Evolutionary conservation across 805 yeast genomes (phyloP).

Genomic region (Teunomyces panamensis): DNA sequence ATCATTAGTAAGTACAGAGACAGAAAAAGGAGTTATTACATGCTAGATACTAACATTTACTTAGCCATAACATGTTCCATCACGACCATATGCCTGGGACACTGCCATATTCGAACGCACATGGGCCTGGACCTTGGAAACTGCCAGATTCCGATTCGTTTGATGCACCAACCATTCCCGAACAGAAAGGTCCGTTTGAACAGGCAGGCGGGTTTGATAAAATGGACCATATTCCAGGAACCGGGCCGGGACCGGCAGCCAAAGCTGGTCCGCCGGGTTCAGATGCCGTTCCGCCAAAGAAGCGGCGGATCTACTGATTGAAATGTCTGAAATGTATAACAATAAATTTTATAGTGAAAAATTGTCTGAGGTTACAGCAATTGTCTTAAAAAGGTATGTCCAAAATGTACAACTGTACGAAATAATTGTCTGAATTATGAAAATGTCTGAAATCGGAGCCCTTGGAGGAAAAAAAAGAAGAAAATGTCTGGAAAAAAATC

Average conservation of each 20-base stretch:
- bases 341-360: too few species aligned
- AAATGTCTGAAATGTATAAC: not conserved
- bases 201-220: not conserved
- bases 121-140: not conserved
- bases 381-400: too few species aligned
- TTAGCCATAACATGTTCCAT: not conserved
- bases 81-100: not conserved
- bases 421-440: not conserved
- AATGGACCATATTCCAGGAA: not conserved
- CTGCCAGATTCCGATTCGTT: not conserved
- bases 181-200: not conserved
- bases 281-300: not conserved
- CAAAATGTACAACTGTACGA: too few species aligned
- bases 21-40: not conserved
- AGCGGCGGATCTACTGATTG: not conserved
- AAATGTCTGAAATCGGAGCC: not conserved
- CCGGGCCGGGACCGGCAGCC: not conserved
- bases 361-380: too few species aligned
- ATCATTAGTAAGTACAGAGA: not conserved
- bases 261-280: too few species aligned
- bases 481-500: not conserved
- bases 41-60: not conserved
- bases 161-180: not conserved
- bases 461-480: not conserved
- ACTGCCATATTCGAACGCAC: not conserved